These are phyloP conservation scores for Malassezia nana DNA, from an alignment of 1,284 basidiomycete genomes.

Conservation along the genomic window DNA sequence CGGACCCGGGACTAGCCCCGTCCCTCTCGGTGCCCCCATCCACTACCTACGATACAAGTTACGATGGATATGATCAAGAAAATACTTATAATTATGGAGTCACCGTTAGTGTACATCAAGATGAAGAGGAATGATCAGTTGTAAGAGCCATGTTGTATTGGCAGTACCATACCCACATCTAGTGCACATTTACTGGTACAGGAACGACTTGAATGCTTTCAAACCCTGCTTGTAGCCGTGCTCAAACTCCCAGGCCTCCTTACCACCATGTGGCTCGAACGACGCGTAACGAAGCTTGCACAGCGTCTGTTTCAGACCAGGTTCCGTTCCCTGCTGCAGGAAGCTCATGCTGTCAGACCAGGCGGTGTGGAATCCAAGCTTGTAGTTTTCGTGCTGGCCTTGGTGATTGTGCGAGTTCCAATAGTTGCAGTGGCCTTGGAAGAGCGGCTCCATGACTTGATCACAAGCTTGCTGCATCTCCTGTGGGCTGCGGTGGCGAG, in stretches of 20 bases:
- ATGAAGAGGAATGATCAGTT: slow-evolving; percentile 15
- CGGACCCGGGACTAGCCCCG: not conserved
- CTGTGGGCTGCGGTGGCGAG: not conserved
- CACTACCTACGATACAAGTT: not conserved
- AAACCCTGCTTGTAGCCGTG: slow-evolving; percentile 57
- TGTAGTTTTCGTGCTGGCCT: slow-evolving; percentile 61
- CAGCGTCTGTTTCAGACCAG: slow-evolving; percentile 61
- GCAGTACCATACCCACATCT: too few species aligned
- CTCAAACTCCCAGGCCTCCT: slow-evolving; percentile 48
- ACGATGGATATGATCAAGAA: not conserved
- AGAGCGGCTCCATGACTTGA: slow-evolving; percentile 17
- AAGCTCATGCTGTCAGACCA: slow-evolving; percentile 65
- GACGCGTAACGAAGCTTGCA: slow-evolving; percentile 53
- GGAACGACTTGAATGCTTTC: slow-evolving; percentile 16
- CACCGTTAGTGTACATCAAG: slow-evolving; percentile 13
- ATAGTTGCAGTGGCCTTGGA: slow-evolving; percentile 19
- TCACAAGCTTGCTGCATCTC: not conserved
- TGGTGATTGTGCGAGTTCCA: slow-evolving; percentile 55
- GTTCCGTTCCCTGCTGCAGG: slow-evolving; percentile 50
- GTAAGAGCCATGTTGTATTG: too few species aligned
- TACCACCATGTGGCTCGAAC: slow-evolving; percentile 51
- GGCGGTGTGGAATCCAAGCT: slow-evolving; percentile 58
- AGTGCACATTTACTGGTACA: not conserved
- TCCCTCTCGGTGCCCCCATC: not conserved
- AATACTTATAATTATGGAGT: slow-evolving; percentile 7